Evolutionary conservation across 2,329 filamentous ascomycete species (phyloP).

Genomic region (Aspergillus sp.): DNA sequence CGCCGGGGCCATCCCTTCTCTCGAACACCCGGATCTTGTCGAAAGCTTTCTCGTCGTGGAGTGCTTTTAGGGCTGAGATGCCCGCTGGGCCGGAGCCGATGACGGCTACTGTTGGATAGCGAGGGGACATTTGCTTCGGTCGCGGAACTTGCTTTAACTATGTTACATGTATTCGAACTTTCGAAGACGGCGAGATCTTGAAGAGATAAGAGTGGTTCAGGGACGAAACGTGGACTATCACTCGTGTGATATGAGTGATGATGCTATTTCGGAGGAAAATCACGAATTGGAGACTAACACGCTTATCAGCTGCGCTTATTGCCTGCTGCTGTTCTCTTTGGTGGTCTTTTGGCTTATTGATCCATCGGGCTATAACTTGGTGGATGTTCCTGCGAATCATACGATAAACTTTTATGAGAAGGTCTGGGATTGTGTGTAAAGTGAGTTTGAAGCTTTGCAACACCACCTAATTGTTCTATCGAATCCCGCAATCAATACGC

Average conservation of each 20-base stretch:
- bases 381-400: background rate
- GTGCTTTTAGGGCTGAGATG: conserved; percentile 25
- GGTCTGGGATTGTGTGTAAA: too few relatives aligned
- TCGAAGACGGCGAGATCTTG: background rate
- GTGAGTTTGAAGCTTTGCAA: too few relatives aligned
- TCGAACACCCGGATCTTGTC: conserved; percentile 39
- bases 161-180: background rate
- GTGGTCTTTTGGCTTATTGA: background rate
- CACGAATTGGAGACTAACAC: conserved; percentile 8
- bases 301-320: background rate
- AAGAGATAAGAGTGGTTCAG: background rate
- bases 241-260: conserved; percentile 3
- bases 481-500: too few relatives aligned
- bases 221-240: background rate
- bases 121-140: conserved; percentile 8
- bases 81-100: conserved; percentile 18
- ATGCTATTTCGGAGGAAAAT: conserved; percentile 12
- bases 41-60: conserved; percentile 38
- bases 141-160: background rate
- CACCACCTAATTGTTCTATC: too few relatives aligned
- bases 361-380: background rate
- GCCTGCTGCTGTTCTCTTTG: background rate
- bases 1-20: conserved; percentile 34
- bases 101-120: conserved; percentile 16
- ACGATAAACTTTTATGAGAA: background rate